These are phyloP conservation scores for Botrytis fragariae DNA, from an alignment of 2,329 filamentous ascomycete genomes.

Conservation along the genomic window DNA sequence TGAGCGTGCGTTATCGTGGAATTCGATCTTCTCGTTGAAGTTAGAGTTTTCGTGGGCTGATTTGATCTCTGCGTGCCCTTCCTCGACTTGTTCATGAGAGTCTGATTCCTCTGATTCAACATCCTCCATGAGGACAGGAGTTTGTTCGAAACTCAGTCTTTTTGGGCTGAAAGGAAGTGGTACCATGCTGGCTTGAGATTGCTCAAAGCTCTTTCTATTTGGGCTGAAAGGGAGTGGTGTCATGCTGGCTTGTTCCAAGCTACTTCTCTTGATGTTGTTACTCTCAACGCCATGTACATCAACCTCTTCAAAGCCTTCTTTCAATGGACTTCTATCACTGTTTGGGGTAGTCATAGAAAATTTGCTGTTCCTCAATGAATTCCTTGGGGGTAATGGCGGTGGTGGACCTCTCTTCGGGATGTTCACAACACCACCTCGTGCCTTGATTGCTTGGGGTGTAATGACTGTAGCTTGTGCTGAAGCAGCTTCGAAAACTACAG, in stretches of 20 bases:
- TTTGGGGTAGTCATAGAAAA: conserved; percentile 34
- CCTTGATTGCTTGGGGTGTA: conserved; percentile 49
- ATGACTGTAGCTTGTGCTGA: conserved; percentile 56
- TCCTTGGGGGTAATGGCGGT: conserved; percentile 68
- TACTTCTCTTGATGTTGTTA: conserved; percentile 10
- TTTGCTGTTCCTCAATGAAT: conserved; percentile 52
- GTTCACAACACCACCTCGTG: conserved; percentile 76
- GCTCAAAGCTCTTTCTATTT: conserved; percentile 2
- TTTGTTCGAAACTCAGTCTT: conserved; percentile 8
- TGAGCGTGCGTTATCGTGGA: neutral
- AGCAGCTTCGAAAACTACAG: conserved; percentile 67
- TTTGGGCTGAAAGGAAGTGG: conserved; percentile 9
- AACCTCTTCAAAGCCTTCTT: conserved; percentile 39
- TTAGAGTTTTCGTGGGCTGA: neutral
- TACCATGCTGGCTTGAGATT: conserved; percentile 7
- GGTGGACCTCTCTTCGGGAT: conserved; percentile 80
- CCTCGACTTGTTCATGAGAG: conserved; percentile 14
- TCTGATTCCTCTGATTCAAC: conserved; percentile 15
- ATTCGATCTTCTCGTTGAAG: neutral
- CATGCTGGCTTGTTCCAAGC: neutral
- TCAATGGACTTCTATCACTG: conserved; percentile 31
- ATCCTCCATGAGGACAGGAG: conserved; percentile 16
- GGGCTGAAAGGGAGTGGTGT: conserved; percentile 4
- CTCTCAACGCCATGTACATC: conserved; percentile 29
- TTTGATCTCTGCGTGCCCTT: conserved; percentile 7